Evolutionary conservation across 1,284 basidiomycete species (phyloP), one percentile per base, ranked within the genome.

Genomic region (Ganoderma resinaceum): DNA sequence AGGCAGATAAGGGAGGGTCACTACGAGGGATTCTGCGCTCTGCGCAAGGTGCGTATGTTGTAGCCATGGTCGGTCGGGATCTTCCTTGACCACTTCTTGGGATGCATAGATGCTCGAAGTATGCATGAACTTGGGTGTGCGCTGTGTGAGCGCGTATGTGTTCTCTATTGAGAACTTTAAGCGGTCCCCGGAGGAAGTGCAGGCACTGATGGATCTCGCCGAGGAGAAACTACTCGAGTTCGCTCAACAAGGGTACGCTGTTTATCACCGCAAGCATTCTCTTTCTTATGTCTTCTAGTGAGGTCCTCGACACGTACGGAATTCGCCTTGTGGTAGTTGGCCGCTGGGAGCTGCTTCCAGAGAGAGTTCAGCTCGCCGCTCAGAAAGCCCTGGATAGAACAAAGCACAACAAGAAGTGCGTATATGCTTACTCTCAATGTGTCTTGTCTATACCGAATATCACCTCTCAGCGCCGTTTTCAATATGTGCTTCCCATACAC

Each of bases 151-250:
- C 1, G 95, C 95, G 12, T 99, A 98, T 76, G 96, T 96, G 4
- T 99, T 99, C 80, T 91, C 97, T 1, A 97, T 99, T 69, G 96
- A 99, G 78, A 99, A 99, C 82, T 99, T 99, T 82, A 94, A 94
- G 73, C 87, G 98, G n/a, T 86, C 92, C 1, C 83, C 87, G 65
- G 90, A 91, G 8, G 98, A 99, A 79, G 96, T 99, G 1, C 89
- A 92, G 46, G 90, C 91, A 7, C 83, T 99, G 70, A 97, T 99
- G 95, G 80, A 84, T 23, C 82, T 99, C 53, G 95, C 95, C 0
- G 90, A 94, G 78, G 86, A 88, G n/a, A 91, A 93, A 69, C 84
- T 99, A 23, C 77, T 91, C 35, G 95, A 98, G 79, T 84, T 99
- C 12, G 94, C 91, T 67, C 79, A 87, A 67, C 89, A 95, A 76